phyloP scores from a whole-genome alignment of 129 eudicot genomes.

The Pseudognaphalium luteoalbum region DNA sequence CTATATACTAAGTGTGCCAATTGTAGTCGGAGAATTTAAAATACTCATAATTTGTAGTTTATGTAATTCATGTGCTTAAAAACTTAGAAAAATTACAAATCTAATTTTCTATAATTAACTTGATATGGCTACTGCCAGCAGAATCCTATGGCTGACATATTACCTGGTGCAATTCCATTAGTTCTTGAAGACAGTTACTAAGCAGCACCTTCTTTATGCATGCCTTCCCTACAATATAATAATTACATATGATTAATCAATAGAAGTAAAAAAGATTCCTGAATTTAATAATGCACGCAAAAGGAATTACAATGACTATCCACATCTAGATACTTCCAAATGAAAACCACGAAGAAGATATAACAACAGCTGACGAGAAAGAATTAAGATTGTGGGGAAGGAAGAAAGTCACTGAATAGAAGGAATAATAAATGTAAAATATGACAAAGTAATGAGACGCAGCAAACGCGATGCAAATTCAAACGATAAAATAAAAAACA shows the following conservation, averaged over 20 bases:
- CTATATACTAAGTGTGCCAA: not conserved
- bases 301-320: not conserved
- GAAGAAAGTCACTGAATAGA: not conserved
- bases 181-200: slow-evolving; percentile 96
- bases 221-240: slow-evolving; percentile 73
- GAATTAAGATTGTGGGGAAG: not conserved
- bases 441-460: not conserved
- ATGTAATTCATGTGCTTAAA: not conserved
- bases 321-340: slow-evolving; percentile 1
- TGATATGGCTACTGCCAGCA: not conserved
- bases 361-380: not conserved
- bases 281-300: slow-evolving; percentile 1
- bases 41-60: not conserved
- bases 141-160: slow-evolving; percentile 8
- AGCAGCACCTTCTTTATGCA: slow-evolving; percentile 97
- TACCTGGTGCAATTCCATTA: slow-evolving; percentile 99
- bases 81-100: not conserved
- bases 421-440: not conserved
- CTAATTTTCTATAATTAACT: not conserved
- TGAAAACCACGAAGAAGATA: not conserved
- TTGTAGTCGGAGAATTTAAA: not conserved
- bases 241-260: slow-evolving; percentile 1
- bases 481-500: not conserved
- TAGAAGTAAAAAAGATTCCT: not conserved
- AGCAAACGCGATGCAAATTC: not conserved